phyloP scores from a whole-genome alignment of 345 rosid genomes.

The Gossypium herbaceum region DNA sequence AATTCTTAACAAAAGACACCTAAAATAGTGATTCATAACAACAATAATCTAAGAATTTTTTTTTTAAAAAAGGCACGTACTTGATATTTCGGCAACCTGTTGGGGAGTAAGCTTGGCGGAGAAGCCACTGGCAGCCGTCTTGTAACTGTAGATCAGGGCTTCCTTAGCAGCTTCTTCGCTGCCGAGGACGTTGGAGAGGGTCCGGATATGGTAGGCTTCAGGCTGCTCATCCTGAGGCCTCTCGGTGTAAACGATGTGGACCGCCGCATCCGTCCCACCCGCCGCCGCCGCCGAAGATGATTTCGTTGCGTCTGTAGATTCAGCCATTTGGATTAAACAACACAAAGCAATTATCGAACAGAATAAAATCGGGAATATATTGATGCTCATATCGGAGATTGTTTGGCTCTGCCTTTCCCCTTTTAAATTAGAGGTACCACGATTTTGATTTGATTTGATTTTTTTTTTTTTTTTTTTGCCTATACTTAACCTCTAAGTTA shows the following conservation, averaged over 20 bases:
- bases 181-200: slow-evolving; percentile 74
- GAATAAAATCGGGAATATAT: background rate
- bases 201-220: slow-evolving; percentile 58
- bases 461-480: background rate
- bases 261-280: slow-evolving; percentile 26
- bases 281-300: background rate
- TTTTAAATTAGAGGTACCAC: background rate
- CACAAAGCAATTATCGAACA: slow-evolving; percentile 9
- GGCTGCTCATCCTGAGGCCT: slow-evolving; percentile 60
- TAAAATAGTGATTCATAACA: background rate
- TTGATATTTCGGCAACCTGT: slow-evolving; percentile 63
- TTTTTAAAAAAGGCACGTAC: slow-evolving; percentile 32
- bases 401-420: background rate
- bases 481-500: background rate
- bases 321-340: slow-evolving; percentile 39
- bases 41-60: background rate
- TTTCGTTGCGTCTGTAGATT: slow-evolving; percentile 21
- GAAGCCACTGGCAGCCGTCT: slow-evolving; percentile 80
- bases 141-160: slow-evolving; percentile 71
- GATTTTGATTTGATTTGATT: background rate
- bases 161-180: slow-evolving; percentile 84
- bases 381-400: background rate
- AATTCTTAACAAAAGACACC: background rate
- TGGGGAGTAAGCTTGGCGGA: slow-evolving; percentile 82
- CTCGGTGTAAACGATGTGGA: slow-evolving; percentile 82